A percentile compares a stretch with the other conserved stretches of the same genome.
Evolutionary conservation across 169 alveolate genomes (phyloP).

Genomic region (Theileria parva): DNA sequence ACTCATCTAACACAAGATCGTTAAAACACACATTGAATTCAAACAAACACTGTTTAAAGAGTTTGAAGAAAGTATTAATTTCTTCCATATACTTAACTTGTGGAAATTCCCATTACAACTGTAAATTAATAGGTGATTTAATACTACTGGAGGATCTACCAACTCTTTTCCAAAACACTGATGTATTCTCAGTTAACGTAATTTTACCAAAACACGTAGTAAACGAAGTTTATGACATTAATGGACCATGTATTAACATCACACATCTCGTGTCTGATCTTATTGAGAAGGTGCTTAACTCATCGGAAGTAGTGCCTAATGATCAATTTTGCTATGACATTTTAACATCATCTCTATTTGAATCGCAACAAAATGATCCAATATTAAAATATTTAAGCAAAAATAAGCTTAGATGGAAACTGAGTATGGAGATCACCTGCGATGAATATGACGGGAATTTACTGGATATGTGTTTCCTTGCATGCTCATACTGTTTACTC

Average conservation of each 20-base stretch:
- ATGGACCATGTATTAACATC: slow-evolving; percentile 58
- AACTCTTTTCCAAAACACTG: not conserved
- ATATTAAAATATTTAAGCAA: slow-evolving; percentile 1
- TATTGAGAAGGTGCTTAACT: slow-evolving; percentile 36
- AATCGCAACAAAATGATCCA: not conserved
- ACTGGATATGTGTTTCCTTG: slow-evolving; percentile 37
- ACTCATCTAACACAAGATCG: not conserved
- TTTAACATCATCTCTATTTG: not conserved
- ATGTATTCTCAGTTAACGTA: slow-evolving; percentile 21
- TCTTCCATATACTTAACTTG: slow-evolving; percentile 30
- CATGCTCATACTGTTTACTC: slow-evolving; percentile 30
- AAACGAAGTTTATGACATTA: slow-evolving; percentile 45
- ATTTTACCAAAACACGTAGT: slow-evolving; percentile 55
- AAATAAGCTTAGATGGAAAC: slow-evolving; percentile 37
- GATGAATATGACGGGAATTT: slow-evolving; percentile 67
- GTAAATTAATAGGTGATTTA: slow-evolving; percentile 38
- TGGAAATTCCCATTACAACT: slow-evolving; percentile 55
- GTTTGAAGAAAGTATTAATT: slow-evolving; percentile 5
- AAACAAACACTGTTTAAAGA: not conserved
- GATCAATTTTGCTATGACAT: slow-evolving; percentile 39
- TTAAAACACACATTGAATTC: not conserved
- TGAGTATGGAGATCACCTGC: slow-evolving; percentile 28
- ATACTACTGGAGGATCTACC: not conserved
- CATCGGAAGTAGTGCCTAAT: slow-evolving; percentile 29
- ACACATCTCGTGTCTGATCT: slow-evolving; percentile 30